Percentiles rank a stretch among this genome's conserved stretches.
Conservation (phyloP, 441 rosid species). For the Gossypium gossypioides region DNA sequence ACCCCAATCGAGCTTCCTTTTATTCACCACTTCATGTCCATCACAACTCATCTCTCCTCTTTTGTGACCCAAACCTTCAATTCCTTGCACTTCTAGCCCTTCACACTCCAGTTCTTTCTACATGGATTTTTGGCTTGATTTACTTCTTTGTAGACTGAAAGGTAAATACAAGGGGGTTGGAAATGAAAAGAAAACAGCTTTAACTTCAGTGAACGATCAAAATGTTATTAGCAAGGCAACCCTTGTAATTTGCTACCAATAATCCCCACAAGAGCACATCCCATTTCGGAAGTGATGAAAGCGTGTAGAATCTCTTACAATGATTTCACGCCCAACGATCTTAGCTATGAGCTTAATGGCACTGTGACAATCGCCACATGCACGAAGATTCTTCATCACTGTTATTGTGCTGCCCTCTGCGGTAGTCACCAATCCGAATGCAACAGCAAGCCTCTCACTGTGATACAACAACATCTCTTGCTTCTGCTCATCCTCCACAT, state of each 20-base stretch:
- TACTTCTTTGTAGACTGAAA: no score
- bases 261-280: slow-evolving; percentile 48
- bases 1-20: neutral
- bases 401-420: slow-evolving; percentile 34
- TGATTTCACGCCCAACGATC: slow-evolving; percentile 38
- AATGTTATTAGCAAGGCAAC: neutral
- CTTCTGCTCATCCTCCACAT: slow-evolving; percentile 28
- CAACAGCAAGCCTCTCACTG: slow-evolving; percentile 8
- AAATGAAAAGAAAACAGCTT: no score
- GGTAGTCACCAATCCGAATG: slow-evolving; percentile 36
- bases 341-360: slow-evolving; percentile 41
- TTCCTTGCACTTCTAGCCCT: slow-evolving; percentile 5
- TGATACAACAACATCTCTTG: slow-evolving; percentile 7
- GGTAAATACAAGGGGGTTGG: no score
- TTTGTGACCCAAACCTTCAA: neutral
- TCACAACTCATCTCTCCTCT: neutral
- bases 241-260: slow-evolving; percentile 20
- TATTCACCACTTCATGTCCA: neutral
- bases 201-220: neutral
- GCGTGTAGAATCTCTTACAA: slow-evolving; percentile 42
- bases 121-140: neutral
- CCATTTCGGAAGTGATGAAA: slow-evolving; percentile 55
- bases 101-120: neutral
- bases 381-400: slow-evolving; percentile 51
- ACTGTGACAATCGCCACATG: slow-evolving; percentile 47